Evolutionary conservation across 2,329 filamentous ascomycete species (phyloP).

Genomic region (Ascochyta clinopodiicola): DNA sequence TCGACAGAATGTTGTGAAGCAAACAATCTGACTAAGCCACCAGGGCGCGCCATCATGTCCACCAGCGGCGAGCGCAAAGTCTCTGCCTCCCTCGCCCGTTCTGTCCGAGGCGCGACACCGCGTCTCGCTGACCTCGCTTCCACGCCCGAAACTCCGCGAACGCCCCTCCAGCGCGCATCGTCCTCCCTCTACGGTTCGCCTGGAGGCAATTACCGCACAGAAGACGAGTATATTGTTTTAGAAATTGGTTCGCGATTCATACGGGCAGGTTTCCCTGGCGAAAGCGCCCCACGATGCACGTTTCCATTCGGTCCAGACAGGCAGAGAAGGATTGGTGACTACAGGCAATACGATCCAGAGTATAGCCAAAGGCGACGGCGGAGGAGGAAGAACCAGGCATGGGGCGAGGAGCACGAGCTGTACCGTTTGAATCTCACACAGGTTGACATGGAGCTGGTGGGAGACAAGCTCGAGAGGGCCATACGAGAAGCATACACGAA

Average conservation of each 20-base stretch:
- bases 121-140: slow-evolving; percentile 46
- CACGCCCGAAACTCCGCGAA: slow-evolving; percentile 46
- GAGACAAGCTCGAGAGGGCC: slow-evolving; percentile 84
- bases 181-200: slow-evolving; percentile 66
- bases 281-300: slow-evolving; percentile 74
- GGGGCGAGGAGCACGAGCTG: slow-evolving; percentile 72
- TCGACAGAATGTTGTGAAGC: background rate
- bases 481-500: slow-evolving; percentile 83
- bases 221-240: slow-evolving; percentile 85
- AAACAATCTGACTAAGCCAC: background rate
- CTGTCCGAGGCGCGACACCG: slow-evolving; percentile 39
- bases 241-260: slow-evolving; percentile 83
- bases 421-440: slow-evolving; percentile 78
- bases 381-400: slow-evolving; percentile 58
- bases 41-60: slow-evolving; percentile 20
- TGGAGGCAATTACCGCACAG: slow-evolving; percentile 60
- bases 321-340: slow-evolving; percentile 80
- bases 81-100: slow-evolving; percentile 37
- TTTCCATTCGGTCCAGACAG: slow-evolving; percentile 77
- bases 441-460: slow-evolving; percentile 78
- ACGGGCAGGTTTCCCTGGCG: slow-evolving; percentile 85
- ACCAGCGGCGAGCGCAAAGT: slow-evolving; percentile 40
- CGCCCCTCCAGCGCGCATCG: slow-evolving; percentile 64
- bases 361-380: slow-evolving; percentile 59
- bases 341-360: slow-evolving; percentile 70